These are phyloP conservation scores for Crithidia brevicula DNA, from an alignment of 208 protist species.

Conservation along the genomic window DNA sequence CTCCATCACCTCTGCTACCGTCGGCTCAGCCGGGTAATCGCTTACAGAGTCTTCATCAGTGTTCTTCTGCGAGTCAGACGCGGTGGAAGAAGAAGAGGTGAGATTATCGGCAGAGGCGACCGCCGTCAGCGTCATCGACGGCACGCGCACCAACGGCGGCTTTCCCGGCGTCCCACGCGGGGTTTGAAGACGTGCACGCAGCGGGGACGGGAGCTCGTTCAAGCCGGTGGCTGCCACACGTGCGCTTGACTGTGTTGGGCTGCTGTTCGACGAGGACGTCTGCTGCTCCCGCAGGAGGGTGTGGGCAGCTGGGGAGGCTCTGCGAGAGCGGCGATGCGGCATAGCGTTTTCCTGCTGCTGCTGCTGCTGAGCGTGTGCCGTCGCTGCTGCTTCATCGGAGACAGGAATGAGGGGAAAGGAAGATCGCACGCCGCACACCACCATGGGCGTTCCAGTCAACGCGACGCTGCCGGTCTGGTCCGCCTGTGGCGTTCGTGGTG, in stretches of 20 bases:
- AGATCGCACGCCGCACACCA: constrained; percentile 22
- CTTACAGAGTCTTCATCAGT: too few relatives aligned
- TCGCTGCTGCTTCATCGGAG: not conserved
- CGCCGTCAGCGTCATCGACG: not conserved
- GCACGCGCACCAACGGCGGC: constrained; percentile 7
- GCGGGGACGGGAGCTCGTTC: not conserved
- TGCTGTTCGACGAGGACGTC: not conserved
- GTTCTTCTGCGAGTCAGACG: not conserved
- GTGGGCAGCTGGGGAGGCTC: not conserved
- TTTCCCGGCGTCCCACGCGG: constrained; percentile 4
- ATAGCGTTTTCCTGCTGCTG: not conserved
- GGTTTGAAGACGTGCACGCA: not conserved
- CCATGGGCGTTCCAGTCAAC: not conserved
- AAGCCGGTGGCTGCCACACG: not conserved
- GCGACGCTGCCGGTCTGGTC: not conserved
- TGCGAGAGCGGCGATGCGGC: not conserved
- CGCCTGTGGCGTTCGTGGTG: not conserved
- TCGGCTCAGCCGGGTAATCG: too few relatives aligned
- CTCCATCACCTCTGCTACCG: not conserved
- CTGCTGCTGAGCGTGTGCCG: not conserved
- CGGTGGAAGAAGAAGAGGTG: not conserved
- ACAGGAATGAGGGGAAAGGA: constrained; percentile 21
- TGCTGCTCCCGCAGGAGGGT: constrained; percentile 9
- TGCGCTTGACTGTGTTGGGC: not conserved
- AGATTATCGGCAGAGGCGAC: not conserved